phyloP scores from a whole-genome alignment of 1,284 basidiomycete species.

The Coniferiporia weirii region DNA sequence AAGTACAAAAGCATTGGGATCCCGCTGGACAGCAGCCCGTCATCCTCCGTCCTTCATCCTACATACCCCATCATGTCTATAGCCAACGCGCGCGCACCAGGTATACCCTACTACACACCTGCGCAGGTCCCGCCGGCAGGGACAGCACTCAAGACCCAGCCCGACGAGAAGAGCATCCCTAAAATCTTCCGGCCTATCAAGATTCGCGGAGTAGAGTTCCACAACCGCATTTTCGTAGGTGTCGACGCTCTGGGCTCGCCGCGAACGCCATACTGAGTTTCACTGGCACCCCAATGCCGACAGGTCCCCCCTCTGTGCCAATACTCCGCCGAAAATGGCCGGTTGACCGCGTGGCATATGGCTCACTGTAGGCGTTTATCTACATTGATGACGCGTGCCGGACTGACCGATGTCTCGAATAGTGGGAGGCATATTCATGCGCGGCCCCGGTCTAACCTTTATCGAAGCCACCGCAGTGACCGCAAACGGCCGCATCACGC shows the following conservation, averaged over 20 bases:
- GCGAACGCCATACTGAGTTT: background rate
- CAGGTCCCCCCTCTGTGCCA: constrained; percentile 49
- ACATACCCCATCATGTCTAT: background rate
- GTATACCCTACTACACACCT: constrained; percentile 44
- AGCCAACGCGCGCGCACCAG: constrained; percentile 12
- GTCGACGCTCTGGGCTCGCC: background rate
- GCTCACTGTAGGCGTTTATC: constrained; percentile 39
- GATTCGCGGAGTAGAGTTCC: constrained; percentile 43
- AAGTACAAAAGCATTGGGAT: too few relatives aligned
- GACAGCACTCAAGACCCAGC: constrained; percentile 39
- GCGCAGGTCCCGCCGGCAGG: constrained; percentile 47
- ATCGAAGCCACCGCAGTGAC: constrained; percentile 54
- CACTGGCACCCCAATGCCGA: background rate
- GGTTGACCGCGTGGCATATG: constrained; percentile 47
- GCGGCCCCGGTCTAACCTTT: constrained; percentile 48
- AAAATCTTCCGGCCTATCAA: constrained; percentile 59
- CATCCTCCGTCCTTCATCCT: background rate
- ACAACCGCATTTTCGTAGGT: constrained; percentile 36
- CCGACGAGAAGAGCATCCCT: constrained; percentile 41
- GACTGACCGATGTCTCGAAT: background rate
- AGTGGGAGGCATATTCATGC: constrained; percentile 45
- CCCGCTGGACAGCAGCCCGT: too few relatives aligned
- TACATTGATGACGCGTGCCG: background rate
- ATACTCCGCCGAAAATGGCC: constrained; percentile 58
- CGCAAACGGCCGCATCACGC: constrained; percentile 59